phyloP scores from a whole-genome alignment of 2,329 filamentous ascomycete species.

The Tothia fuscella region DNA sequence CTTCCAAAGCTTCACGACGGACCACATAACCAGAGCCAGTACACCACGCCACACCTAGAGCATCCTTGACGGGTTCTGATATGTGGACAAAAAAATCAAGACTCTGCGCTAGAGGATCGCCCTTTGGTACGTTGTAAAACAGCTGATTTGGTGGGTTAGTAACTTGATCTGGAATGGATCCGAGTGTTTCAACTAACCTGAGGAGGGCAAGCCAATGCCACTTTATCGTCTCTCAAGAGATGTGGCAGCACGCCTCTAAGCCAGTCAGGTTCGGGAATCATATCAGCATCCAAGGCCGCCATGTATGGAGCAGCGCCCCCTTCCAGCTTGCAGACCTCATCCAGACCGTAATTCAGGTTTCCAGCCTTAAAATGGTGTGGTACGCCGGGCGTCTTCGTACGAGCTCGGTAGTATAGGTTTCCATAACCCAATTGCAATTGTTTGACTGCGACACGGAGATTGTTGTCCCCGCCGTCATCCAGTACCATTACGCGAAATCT shows the following conservation, averaged over 20 bases:
- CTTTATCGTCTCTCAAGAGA: constrained; percentile 40
- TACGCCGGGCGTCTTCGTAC: constrained; percentile 27
- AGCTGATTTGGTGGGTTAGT: constrained; percentile 20
- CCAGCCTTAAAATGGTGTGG: constrained; percentile 50
- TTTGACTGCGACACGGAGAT: constrained; percentile 24
- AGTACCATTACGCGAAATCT: constrained; percentile 27
- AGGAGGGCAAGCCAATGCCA: constrained; percentile 48
- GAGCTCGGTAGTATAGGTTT: constrained; percentile 31
- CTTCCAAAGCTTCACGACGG: constrained; percentile 46
- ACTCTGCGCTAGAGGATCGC: constrained; percentile 47
- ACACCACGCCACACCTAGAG: constrained; percentile 45
- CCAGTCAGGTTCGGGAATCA: constrained; percentile 53
- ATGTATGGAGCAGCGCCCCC: constrained; percentile 47
- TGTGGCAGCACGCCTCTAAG: constrained; percentile 49
- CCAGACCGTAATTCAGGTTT: constrained; percentile 50
- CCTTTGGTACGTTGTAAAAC: constrained; percentile 50
- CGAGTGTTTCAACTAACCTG: constrained; percentile 24
- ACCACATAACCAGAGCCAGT: constrained; percentile 52
- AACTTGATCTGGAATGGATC: not conserved
- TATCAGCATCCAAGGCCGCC: constrained; percentile 54
- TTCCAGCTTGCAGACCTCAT: constrained; percentile 38
- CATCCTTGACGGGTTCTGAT: constrained; percentile 36
- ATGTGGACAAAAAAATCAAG: constrained; percentile 47
- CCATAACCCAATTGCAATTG: constrained; percentile 24
- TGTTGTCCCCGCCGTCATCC: constrained; percentile 27